phyloP scores from a whole-genome alignment of 768 basidiomycete genomes.

The Lactarius deliciosus region DNA sequence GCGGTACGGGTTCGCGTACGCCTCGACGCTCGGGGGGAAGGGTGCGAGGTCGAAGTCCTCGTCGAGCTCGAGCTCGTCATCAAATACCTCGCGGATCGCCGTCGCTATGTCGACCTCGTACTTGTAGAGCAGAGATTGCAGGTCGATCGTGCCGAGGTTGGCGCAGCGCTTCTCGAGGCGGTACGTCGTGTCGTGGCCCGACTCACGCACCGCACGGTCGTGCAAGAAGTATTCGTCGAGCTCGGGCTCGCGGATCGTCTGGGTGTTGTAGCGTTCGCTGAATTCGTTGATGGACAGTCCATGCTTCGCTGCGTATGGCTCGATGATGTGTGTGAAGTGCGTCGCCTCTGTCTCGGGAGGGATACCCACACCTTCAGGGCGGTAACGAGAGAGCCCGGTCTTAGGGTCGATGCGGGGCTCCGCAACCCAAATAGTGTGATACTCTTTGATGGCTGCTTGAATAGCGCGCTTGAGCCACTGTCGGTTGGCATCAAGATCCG shows the following conservation, averaged over 20 bases:
- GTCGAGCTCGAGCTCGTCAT: slow-evolving; percentile 86
- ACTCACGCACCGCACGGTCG: slow-evolving; percentile 94
- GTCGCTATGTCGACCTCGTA: slow-evolving; percentile 99
- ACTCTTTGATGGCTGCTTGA: slow-evolving; percentile 97
- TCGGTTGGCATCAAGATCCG: slow-evolving; percentile 75
- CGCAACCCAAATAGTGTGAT: slow-evolving; percentile 96
- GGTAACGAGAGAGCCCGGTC: slow-evolving; percentile 91
- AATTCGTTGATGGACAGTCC: slow-evolving; percentile 94
- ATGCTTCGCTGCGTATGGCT: slow-evolving; percentile 90
- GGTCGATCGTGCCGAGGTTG: slow-evolving; percentile 93
- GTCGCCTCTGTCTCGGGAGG: slow-evolving; percentile 98
- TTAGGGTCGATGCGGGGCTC: slow-evolving; percentile 92
- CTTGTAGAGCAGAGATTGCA: slow-evolving; percentile 96
- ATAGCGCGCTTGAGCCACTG: slow-evolving; percentile 94
- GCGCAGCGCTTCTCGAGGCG: slow-evolving; percentile 97
- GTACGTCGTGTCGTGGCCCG: slow-evolving; percentile 95
- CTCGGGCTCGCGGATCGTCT: slow-evolving; percentile 74
- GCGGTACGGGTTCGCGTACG: slow-evolving; percentile 61
- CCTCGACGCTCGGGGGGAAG: slow-evolving; percentile 79
- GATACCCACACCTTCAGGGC: slow-evolving; percentile 92
- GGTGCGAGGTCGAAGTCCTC: slow-evolving; percentile 90
- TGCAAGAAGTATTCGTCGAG: slow-evolving; percentile 98
- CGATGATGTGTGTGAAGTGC: slow-evolving; percentile 96
- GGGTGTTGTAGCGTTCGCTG: slow-evolving; percentile 92
- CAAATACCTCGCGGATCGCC: slow-evolving; percentile 93